Evolutionary conservation across 2,329 filamentous ascomycete genomes (phyloP).

Genomic region (Gnomoniopsis smithogilvyi): DNA sequence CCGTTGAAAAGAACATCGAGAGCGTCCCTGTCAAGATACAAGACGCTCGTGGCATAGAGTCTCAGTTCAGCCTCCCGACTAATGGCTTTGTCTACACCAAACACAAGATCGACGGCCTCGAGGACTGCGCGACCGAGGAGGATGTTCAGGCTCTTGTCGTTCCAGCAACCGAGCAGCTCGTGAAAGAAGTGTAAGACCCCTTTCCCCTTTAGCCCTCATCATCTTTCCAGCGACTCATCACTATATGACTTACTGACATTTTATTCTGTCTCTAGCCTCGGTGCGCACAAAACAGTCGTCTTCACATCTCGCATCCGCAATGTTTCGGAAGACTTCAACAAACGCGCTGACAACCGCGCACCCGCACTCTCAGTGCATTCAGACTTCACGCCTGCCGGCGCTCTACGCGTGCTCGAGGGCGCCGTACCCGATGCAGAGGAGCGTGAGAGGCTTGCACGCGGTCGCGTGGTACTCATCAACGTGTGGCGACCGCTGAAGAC

Average conservation of each 20-base stretch:
- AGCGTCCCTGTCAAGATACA: neutral
- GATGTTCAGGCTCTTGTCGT: neutral
- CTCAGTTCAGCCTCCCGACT: neutral
- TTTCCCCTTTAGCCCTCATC: neutral
- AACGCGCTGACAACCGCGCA: neutral
- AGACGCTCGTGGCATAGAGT: neutral
- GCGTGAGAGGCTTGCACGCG: neutral
- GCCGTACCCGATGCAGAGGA: neutral
- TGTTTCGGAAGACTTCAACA: neutral
- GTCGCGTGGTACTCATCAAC: slow-evolving; percentile 40
- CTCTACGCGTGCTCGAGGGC: neutral
- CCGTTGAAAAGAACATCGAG: neutral
- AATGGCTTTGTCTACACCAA: neutral
- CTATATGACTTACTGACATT: neutral
- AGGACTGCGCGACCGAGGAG: neutral
- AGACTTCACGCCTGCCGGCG: neutral
- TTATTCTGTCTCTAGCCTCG: neutral
- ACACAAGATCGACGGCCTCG: neutral
- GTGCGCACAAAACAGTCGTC: neutral
- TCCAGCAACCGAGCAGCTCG: neutral
- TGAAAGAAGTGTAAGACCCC: neutral
- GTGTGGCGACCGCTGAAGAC: slow-evolving; percentile 49
- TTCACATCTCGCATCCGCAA: neutral
- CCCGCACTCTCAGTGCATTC: neutral
- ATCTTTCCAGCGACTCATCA: neutral